Percentiles rank a stretch among this genome's conserved stretches.
Evolutionary conservation across 768 basidiomycete species (phyloP).

Genomic region (Podaxis mareebaensis): DNA sequence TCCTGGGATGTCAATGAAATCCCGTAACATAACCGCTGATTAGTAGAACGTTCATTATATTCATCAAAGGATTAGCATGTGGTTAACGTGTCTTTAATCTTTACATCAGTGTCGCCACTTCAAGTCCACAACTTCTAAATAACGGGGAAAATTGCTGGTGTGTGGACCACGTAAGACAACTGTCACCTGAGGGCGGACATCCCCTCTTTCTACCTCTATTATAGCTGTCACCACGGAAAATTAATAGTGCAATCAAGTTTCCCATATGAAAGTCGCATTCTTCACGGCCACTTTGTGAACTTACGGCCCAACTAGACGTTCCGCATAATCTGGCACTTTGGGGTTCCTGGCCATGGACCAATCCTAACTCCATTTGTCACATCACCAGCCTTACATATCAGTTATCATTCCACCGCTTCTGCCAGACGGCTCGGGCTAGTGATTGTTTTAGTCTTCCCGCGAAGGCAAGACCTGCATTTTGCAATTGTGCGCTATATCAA

Average conservation of each 20-base stretch:
- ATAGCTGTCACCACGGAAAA: neutral
- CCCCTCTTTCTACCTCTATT: neutral
- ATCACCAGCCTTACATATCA: neutral
- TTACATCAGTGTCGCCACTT: neutral
- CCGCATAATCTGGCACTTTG: neutral
- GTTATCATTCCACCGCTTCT: neutral
- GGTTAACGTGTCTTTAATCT: slow-evolving; percentile 9
- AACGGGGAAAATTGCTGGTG: neutral
- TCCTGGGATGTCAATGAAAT: neutral
- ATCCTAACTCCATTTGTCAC: neutral
- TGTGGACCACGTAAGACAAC: neutral
- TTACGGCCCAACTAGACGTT: neutral
- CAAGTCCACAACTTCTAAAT: neutral
- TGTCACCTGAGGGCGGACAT: neutral
- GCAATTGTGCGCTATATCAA: neutral
- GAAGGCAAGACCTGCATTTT: slow-evolving; percentile 5
- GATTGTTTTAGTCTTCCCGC: slow-evolving; percentile 7
- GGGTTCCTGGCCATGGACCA: neutral
- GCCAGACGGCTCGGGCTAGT: neutral
- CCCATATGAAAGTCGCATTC: neutral
- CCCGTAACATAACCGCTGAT: neutral
- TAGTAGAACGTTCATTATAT: neutral
- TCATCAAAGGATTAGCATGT: neutral
- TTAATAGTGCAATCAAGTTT: neutral
- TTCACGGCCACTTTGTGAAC: neutral